Conservation (phyloP, 345 rosid genomes). For the Euphorbia lathyris region DNA sequence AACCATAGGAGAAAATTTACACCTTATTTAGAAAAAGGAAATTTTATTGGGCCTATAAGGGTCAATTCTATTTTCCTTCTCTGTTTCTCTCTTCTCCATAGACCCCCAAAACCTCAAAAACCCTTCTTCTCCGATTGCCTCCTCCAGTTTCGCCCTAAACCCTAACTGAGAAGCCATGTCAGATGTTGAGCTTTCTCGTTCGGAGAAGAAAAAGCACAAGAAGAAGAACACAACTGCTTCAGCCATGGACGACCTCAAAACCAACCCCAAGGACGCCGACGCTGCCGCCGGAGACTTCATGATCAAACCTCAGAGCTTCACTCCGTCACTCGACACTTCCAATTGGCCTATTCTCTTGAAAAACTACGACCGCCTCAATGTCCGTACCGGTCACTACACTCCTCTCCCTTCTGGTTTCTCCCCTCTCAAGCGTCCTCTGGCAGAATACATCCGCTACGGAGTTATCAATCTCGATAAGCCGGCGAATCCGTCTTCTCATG, state of each 20-base stretch:
- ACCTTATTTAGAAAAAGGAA: not conserved
- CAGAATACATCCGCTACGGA: slow-evolving; percentile 81
- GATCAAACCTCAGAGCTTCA: slow-evolving; percentile 81
- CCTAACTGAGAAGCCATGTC: slow-evolving; percentile 39
- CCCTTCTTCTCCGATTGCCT: slow-evolving; percentile 4
- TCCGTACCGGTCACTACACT: slow-evolving; percentile 95
- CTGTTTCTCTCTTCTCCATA: not conserved
- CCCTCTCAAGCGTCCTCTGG: slow-evolving; percentile 85
- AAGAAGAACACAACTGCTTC: slow-evolving; percentile 19
- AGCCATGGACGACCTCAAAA: slow-evolving; percentile 11
- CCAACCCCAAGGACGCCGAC: slow-evolving; percentile 7
- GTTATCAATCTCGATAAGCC: slow-evolving; percentile 88
- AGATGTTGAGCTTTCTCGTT: slow-evolving; percentile 54
- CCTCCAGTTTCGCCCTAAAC: not conserved
- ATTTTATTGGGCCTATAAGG: not conserved
- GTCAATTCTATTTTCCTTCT: not conserved
- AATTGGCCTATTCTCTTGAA: slow-evolving; percentile 90
- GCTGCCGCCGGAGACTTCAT: slow-evolving; percentile 40
- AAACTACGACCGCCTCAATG: slow-evolving; percentile 90
- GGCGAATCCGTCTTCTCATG: slow-evolving; percentile 93
- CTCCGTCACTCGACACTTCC: slow-evolving; percentile 80
- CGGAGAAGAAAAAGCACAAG: slow-evolving; percentile 64
- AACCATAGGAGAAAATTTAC: too few species aligned
- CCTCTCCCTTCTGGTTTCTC: slow-evolving; percentile 81
- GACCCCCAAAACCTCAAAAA: slow-evolving; percentile 1